Evolutionary conservation across 2,329 filamentous ascomycete genomes (phyloP).

Genomic region (Arachnopeziza araneosa): DNA sequence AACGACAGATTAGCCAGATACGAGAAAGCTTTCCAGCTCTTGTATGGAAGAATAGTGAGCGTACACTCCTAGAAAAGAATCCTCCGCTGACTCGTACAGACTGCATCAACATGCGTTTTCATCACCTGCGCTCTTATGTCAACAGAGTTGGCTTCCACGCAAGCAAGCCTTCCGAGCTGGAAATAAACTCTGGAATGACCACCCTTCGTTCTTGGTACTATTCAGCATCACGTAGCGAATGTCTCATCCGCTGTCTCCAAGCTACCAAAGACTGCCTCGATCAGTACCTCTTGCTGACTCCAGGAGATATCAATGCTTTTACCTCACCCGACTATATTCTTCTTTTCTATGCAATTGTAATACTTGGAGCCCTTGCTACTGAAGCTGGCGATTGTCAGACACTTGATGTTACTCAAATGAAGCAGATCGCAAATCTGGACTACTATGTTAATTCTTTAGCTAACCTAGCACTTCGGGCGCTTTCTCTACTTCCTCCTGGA

Average conservation of each 20-base stretch:
- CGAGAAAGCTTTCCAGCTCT: slow-evolving; percentile 18
- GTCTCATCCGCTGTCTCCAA: slow-evolving; percentile 15
- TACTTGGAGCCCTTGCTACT: slow-evolving; percentile 17
- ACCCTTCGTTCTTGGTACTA: slow-evolving; percentile 16
- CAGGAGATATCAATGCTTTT: slow-evolving; percentile 1
- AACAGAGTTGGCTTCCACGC: slow-evolving; percentile 26
- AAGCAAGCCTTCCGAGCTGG: neutral
- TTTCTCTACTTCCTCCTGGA: neutral
- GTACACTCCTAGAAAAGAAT: neutral
- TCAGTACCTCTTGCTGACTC: slow-evolving; percentile 8
- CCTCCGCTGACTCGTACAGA: slow-evolving; percentile 1
- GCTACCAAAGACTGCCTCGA: slow-evolving; percentile 19
- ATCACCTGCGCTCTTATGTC: slow-evolving; percentile 18
- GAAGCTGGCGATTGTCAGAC: slow-evolving; percentile 2
- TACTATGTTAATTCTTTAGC: slow-evolving; percentile 17
- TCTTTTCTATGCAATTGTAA: slow-evolving; percentile 17
- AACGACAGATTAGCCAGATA: slow-evolving; percentile 21
- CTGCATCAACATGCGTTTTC: slow-evolving; percentile 14
- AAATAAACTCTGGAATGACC: neutral
- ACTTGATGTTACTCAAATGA: slow-evolving; percentile 7
- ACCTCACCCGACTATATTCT: slow-evolving; percentile 12
- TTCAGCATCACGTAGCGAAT: slow-evolving; percentile 14
- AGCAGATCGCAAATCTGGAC: slow-evolving; percentile 11
- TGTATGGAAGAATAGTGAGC: slow-evolving; percentile 22
- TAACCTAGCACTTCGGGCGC: slow-evolving; percentile 1